A percentile compares a stretch with the other conserved stretches of the same genome.
These are phyloP conservation scores for Xylariomycetidae sp. DNA, from an alignment of 2,329 filamentous ascomycete species.

Conservation along the genomic window DNA sequence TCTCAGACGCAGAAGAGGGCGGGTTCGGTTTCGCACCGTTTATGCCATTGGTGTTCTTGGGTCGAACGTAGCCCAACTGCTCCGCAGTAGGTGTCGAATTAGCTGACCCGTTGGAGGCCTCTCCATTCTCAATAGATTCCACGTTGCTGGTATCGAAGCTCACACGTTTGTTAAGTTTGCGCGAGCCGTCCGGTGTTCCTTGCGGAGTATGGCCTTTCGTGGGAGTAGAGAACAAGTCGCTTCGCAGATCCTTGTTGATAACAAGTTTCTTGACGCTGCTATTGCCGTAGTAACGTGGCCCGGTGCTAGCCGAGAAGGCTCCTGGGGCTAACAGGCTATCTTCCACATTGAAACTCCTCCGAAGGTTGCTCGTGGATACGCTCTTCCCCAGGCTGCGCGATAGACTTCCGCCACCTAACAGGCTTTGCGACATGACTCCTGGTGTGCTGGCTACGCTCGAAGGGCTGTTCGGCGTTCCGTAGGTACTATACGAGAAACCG, in stretches of 20 bases:
- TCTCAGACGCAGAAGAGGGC: conserved; percentile 49
- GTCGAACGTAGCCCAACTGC: conserved; percentile 56
- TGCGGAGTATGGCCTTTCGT: conserved; percentile 44
- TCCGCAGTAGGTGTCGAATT: conserved; percentile 51
- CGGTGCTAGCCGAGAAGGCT: conserved; percentile 69
- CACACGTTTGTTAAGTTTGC: conserved; percentile 75
- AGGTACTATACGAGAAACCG: conserved; percentile 90
- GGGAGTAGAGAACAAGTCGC: conserved; percentile 61
- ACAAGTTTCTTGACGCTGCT: conserved; percentile 82
- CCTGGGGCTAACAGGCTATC: conserved; percentile 84
- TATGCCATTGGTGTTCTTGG: conserved; percentile 37
- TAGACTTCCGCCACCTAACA: conserved; percentile 62
- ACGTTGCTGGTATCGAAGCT: conserved; percentile 75
- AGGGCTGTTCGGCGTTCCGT: conserved; percentile 72
- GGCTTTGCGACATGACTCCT: conserved; percentile 59
- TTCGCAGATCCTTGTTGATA: conserved; percentile 83
- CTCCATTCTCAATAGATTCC: conserved; percentile 38
- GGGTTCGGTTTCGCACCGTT: conserved; percentile 39
- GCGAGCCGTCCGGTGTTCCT: conserved; percentile 38
- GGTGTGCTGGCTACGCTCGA: conserved; percentile 67
- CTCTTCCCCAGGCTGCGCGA: conserved; percentile 77
- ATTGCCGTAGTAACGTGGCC: conserved; percentile 60
- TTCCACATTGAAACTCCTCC: conserved; percentile 74
- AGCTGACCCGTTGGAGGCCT: conserved; percentile 36
- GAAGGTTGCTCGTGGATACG: conserved; percentile 80